Base-by-base conservation (phyloP, 495 filamentous ascomycete species). In the Aspergillus incahuasiensis region DNA sequence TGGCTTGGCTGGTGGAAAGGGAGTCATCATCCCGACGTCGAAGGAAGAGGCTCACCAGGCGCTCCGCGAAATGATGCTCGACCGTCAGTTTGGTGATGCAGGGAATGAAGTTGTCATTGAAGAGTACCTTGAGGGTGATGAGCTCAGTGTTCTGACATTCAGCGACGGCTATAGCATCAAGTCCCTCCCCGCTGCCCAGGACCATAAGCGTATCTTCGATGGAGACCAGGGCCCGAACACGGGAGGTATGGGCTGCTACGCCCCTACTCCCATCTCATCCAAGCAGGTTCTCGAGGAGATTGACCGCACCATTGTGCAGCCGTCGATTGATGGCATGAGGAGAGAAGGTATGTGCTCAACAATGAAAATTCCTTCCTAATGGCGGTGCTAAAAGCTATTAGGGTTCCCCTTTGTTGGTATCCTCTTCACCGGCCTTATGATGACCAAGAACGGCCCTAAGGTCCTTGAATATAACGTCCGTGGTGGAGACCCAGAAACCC, bases 231-330 rank as follows among this genome's bases (percentile, higher is more conserved):
- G 94, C 3, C 88, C 91, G 18, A 98, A 97, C 74, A 98, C 94
- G 6, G 95, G 94, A 45, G 95, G 94, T 13, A 97, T 98, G 94
- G 94, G 94, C 53, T 95, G 90, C 72, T 98, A 98, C 73, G 91
- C 91, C 34, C 91, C 91, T 16, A 95, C 91, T 0, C 85, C 82
- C 54, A 87, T 97, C 63, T 90, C 88, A 7, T 86, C 89, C 0
- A 81, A 85, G 51, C 79, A 83, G 28, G 75, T 92, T 15, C 74
- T 96, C 20, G 86, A 85, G 21, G 81, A 89, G 61, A 83, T 98
- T 54, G 85, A 96, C 63, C 78, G 80, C 45, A 89, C 85, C 28
- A 87, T 97, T 48, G 79, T 97, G 32, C 83, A 92, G 74, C 95
- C 94, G 4, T 95, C 92, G 2, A 82, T 98, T 59, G 83, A 91